Conservation (phyloP, 495 filamentous ascomycete genomes). For the Talaromyces proteolyticus region DNA sequence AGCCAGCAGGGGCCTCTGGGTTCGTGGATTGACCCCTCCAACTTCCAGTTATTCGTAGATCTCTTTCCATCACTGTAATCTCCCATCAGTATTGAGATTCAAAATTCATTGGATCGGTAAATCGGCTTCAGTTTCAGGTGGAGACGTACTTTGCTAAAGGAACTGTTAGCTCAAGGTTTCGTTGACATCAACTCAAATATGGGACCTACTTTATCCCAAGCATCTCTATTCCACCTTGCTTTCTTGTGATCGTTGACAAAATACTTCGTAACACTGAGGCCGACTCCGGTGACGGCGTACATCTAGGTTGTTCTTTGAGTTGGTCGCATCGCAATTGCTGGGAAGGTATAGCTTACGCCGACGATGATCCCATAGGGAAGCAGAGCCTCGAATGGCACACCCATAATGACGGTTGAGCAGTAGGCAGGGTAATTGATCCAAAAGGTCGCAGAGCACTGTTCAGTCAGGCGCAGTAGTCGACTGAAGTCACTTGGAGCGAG, state of each 20-base stretch:
- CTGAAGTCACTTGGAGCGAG: neutral
- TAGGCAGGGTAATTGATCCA: no score
- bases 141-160: constrained; percentile 64
- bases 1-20: constrained; percentile 72
- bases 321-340: constrained; percentile 21
- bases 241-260: constrained; percentile 87
- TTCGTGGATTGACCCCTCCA: constrained; percentile 83
- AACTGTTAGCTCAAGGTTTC: neutral
- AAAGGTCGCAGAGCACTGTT: no score
- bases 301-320: constrained; percentile 51
- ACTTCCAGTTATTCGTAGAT: constrained; percentile 80
- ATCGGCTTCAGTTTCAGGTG: neutral
- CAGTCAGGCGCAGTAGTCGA: no score
- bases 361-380: constrained; percentile 91
- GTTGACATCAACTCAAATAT: constrained; percentile 6
- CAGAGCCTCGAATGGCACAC: constrained; percentile 91
- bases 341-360: constrained; percentile 51
- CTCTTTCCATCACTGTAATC: constrained; percentile 88
- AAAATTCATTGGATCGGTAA: constrained; percentile 4
- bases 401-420: constrained; percentile 53
- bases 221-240: constrained; percentile 74
- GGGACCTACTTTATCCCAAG: constrained; percentile 83
- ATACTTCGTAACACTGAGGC: constrained; percentile 65
- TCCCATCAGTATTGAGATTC: constrained; percentile 19
- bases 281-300: constrained; percentile 79